phyloP scores from a whole-genome alignment of 495 filamentous ascomycete genomes.

The Penicillium subrubescens region DNA sequence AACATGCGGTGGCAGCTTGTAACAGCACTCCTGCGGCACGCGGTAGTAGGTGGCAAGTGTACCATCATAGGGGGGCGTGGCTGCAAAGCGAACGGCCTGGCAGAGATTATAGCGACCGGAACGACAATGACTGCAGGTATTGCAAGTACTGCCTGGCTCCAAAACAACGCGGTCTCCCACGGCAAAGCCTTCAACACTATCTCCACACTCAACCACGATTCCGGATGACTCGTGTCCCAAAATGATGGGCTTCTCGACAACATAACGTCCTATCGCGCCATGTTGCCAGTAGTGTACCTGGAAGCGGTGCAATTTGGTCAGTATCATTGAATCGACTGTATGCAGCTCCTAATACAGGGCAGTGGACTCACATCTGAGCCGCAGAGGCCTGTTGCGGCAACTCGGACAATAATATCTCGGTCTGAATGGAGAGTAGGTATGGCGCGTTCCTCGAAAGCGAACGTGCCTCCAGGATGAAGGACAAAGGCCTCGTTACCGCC shows the following conservation, averaged over 20 bases:
- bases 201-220: conserved; percentile 60
- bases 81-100: conserved; percentile 76
- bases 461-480: not conserved
- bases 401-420: conserved; percentile 70
- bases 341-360: conserved; percentile 25
- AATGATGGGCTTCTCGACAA: conserved; percentile 67
- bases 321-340: not conserved
- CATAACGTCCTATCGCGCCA: conserved; percentile 70
- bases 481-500: not conserved
- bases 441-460: not conserved
- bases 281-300: conserved; percentile 73
- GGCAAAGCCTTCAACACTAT: conserved; percentile 56
- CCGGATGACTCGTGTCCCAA: conserved; percentile 73
- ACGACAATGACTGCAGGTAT: conserved; percentile 47
- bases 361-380: conserved; percentile 61
- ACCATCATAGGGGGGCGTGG: conserved; percentile 69
- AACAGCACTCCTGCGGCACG: not conserved
- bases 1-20: not conserved
- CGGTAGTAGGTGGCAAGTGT: not conserved
- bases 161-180: conserved; percentile 73
- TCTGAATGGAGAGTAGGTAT: not conserved
- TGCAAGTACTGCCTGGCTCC: conserved; percentile 80
- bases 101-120: conserved; percentile 48
- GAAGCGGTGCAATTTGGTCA: not conserved
- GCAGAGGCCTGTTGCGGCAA: conserved; percentile 81